phyloP scores from a whole-genome alignment of 2,329 filamentous ascomycete species.

The Teratosphaeria pseudoeucalypti region DNA sequence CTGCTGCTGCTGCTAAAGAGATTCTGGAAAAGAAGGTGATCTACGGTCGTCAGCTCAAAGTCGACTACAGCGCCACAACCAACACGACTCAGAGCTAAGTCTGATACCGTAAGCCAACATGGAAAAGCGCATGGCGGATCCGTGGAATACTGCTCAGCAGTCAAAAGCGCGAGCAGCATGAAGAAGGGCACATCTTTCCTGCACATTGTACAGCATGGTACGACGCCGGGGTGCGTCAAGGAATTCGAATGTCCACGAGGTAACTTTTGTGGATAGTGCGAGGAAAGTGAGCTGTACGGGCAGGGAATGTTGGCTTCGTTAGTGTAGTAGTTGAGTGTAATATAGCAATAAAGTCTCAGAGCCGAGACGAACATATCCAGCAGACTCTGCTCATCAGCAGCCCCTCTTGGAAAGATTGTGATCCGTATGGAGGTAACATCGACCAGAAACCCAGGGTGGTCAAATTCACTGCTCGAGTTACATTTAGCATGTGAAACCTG shows the following conservation, averaged over 20 bases:
- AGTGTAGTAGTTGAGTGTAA: slow-evolving; percentile 1
- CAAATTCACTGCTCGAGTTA: neutral
- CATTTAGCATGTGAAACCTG: neutral
- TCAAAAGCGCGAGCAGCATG: too few relatives aligned
- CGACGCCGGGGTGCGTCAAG: neutral
- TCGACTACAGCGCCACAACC: slow-evolving; percentile 47
- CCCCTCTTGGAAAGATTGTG: neutral
- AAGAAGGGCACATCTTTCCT: too few relatives aligned
- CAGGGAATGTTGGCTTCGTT: neutral
- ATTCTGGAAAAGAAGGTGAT: slow-evolving; percentile 47
- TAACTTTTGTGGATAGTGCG: neutral
- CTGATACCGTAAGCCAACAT: neutral
- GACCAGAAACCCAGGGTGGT: too few relatives aligned
- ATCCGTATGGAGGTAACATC: neutral
- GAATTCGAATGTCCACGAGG: too few relatives aligned
- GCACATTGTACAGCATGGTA: neutral
- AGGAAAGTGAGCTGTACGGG: neutral
- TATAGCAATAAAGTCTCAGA: neutral
- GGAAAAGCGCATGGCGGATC: neutral
- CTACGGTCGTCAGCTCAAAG: slow-evolving; percentile 54
- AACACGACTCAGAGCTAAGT: neutral
- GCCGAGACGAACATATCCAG: neutral
- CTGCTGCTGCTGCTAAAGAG: slow-evolving; percentile 51
- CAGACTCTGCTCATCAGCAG: neutral
- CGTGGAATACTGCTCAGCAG: neutral